phyloP scores from a whole-genome alignment of 2,329 filamentous ascomycete genomes.

The Trichophyton equinum region DNA sequence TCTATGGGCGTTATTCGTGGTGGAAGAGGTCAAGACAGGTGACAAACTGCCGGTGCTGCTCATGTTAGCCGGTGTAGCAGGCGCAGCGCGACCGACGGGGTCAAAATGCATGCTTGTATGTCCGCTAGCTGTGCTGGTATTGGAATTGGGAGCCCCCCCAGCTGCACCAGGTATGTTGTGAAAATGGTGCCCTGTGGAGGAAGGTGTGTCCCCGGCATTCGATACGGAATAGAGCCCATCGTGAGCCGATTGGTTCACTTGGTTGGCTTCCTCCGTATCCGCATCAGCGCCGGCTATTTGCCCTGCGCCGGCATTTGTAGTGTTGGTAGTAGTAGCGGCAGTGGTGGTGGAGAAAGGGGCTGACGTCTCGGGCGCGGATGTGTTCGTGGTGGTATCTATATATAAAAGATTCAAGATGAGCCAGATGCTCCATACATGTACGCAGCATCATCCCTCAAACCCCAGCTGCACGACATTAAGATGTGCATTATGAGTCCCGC shows the following conservation, averaged over 20 bases:
- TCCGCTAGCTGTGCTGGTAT: neutral
- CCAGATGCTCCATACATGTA: neutral
- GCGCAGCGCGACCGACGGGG: constrained; percentile 3
- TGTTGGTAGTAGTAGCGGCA: neutral
- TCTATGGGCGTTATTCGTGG: neutral
- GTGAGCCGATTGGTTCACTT: constrained; percentile 5
- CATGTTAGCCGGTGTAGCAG: constrained; percentile 9
- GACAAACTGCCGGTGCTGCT: constrained; percentile 6
- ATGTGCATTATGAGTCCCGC: neutral
- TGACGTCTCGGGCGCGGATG: constrained; percentile 3
- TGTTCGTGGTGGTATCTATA: neutral
- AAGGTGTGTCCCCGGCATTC: constrained; percentile 6
- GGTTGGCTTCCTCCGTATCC: neutral
- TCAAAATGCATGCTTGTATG: constrained; percentile 9
- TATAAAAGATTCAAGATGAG: neutral
- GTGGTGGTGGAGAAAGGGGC: constrained; percentile 2
- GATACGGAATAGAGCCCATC: neutral
- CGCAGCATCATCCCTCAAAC: neutral
- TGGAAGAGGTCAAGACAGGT: constrained; percentile 7
- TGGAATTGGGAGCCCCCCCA: neutral
- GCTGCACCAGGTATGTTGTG: neutral
- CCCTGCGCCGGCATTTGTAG: neutral
- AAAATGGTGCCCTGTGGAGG: neutral
- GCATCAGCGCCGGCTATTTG: constrained; percentile 11
- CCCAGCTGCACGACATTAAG: neutral